Evolutionary conservation across 1,139 yeast species (phyloP), one percentile per base, ranked within the genome.

Genomic region (Zygosaccharomyces pseudobailii): DNA sequence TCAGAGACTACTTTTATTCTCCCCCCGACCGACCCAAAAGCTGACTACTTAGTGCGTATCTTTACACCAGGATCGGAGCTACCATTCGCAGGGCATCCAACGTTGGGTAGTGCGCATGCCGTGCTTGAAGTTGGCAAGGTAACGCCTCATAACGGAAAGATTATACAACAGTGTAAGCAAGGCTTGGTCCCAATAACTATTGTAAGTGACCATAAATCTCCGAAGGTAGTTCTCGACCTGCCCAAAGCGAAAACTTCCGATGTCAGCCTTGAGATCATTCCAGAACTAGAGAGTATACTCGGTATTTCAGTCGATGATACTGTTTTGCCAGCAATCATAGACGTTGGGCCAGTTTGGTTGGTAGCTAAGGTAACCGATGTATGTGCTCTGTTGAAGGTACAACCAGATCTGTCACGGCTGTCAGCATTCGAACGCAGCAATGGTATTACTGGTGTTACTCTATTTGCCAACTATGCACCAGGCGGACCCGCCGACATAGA

Each of bases 21-120:
- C 30, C 69, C 67, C 24, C 71, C 80, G 5, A 65, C 72, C 0
- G 53, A 51, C 9, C 43, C 55, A 2, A 53, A 55, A 7, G 76
- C 76, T 7, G 75, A 72, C 55, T 79, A 78, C 60, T 67, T 60
- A 45, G 62, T 78, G 6, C 64, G 81, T 23, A 79, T 79, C 9
- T 78, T 78, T 55, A 68, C 76, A 0, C 75, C 79, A 0, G 52
- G 40, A 3, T 40, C 45, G 1, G 84, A 79, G 54, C 58, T 79
- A 33, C 80, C 81, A 3, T 79, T 79, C 65, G 83, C 83, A 0
- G 84, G 84, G 0, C 84, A 79, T 54, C 84, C 84, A 3, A 78
- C 82, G 0, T 54, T 79, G 25, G 84, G 83, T 3, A 66, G 80
- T 0, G 72, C 76, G 30, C 66, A 60, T 56, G 79, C 79, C 1